Evolutionary conservation across 257 asterid species (phyloP).

Genomic region (Ophiorrhiza pumila): DNA sequence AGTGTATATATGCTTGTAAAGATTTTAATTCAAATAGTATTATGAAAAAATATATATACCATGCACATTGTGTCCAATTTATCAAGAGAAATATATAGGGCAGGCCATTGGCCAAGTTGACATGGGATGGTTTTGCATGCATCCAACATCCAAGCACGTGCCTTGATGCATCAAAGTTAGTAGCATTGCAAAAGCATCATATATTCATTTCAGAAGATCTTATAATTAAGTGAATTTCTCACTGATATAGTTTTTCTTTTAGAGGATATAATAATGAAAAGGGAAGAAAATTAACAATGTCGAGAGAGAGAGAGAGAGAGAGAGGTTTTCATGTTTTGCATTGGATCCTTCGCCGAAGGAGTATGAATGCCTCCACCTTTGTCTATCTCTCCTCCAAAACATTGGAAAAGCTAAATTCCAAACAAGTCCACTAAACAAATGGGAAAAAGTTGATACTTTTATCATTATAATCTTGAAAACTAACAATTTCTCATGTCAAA

Average conservation of each 20-base stretch:
- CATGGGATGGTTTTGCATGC: slow-evolving; percentile 11
- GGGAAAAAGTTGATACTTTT: slow-evolving; percentile 3
- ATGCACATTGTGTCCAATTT: too few species aligned
- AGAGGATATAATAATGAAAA: not conserved
- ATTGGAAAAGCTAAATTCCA: slow-evolving; percentile 31
- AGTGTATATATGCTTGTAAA: too few species aligned
- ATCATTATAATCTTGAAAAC: slow-evolving; percentile 14
- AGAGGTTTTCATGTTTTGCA: slow-evolving; percentile 25
- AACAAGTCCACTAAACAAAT: slow-evolving; percentile 16
- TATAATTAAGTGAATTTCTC: slow-evolving; percentile 9
- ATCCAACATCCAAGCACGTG: slow-evolving; percentile 24
- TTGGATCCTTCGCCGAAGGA: slow-evolving; percentile 67
- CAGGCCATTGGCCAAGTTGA: not conserved
- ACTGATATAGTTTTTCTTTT: not conserved
- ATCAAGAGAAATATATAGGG: too few species aligned
- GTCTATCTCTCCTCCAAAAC: slow-evolving; percentile 18
- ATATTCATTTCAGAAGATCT: slow-evolving; percentile 7
- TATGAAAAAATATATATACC: too few species aligned
- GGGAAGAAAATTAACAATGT: not conserved
- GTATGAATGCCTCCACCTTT: slow-evolving; percentile 14
- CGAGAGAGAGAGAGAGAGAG: not conserved
- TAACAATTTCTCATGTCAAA: slow-evolving; percentile 3
- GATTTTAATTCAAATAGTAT: too few species aligned
- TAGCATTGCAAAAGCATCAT: slow-evolving; percentile 23
- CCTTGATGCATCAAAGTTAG: slow-evolving; percentile 22